Conservation (phyloP, 306 rosid species). For the Crotalaria pallida region DNA sequence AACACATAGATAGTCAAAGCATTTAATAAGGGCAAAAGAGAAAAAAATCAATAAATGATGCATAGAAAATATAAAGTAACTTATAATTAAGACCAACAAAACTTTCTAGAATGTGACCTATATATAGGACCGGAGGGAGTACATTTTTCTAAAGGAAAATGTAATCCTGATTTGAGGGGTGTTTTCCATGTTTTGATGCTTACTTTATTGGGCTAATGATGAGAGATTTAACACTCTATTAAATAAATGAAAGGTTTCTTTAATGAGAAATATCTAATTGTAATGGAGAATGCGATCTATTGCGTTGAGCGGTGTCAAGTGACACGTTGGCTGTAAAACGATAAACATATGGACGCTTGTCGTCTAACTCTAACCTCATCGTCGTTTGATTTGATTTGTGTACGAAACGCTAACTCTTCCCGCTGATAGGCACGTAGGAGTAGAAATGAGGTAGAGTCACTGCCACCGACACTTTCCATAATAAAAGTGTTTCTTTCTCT, state of each 20-base stretch:
- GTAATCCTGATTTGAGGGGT: not conserved
- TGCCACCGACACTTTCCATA: constrained; percentile 9
- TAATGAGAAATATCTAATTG: not conserved
- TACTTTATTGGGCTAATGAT: not conserved
- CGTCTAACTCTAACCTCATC: not conserved
- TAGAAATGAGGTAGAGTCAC: not conserved
- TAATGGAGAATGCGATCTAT: not conserved
- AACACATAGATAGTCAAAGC: no score
- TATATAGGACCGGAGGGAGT: no score
- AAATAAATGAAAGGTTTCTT: not conserved
- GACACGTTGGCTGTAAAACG: constrained; percentile 13
- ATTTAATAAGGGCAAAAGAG: no score
- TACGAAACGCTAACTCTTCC: not conserved
- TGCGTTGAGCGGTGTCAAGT: not conserved
- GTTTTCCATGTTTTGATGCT: not conserved
- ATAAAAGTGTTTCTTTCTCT: no score
- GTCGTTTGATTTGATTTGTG: not conserved
- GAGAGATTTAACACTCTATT: not conserved
- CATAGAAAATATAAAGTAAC: no score
- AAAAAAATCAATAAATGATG: no score
- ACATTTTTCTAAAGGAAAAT: no score
- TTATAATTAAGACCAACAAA: no score
- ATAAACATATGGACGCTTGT: constrained; percentile 12
- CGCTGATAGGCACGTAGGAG: not conserved
- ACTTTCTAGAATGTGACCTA: no score